Conservation (phyloP, 2,329 filamentous ascomycete genomes). For the Scedosporium dehoogii region DNA sequence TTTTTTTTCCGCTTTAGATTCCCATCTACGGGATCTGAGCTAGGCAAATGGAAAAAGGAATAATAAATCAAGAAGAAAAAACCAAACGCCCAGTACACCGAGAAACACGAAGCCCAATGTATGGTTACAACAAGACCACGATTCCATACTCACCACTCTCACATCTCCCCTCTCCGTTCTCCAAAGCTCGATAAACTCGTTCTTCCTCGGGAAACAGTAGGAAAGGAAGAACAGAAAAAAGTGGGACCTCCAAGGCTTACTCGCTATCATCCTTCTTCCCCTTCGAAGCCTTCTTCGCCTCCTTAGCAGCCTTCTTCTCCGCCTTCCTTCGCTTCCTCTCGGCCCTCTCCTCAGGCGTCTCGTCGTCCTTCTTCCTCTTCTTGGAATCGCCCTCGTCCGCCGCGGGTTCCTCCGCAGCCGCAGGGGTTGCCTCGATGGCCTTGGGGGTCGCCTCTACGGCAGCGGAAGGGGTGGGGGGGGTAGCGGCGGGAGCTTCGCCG, state of each 20-base stretch:
- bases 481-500: slow-evolving; percentile 31
- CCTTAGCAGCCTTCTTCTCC: slow-evolving; percentile 49
- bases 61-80: slow-evolving; percentile 4
- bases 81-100: background rate
- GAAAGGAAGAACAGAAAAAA: too few species aligned
- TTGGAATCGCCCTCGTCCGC: slow-evolving; percentile 50
- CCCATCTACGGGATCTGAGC: background rate
- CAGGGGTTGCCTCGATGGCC: slow-evolving; percentile 25
- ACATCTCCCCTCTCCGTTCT: background rate
- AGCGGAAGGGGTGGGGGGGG: slow-evolving; percentile 21
- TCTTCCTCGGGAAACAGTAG: too few species aligned
- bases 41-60: background rate
- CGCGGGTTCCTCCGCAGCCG: slow-evolving; percentile 24
- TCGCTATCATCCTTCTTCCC: slow-evolving; percentile 45
- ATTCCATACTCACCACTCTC: background rate
- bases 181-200: background rate
- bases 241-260: slow-evolving; percentile 17
- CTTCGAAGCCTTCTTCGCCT: slow-evolving; percentile 43
- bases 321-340: slow-evolving; percentile 51
- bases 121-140: background rate
- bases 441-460: slow-evolving; percentile 14
- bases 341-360: slow-evolving; percentile 59
- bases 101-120: background rate
- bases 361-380: slow-evolving; percentile 74
- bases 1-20: background rate